Base-by-base conservation (phyloP, 2,329 filamentous ascomycete genomes). In the Nemania sp. region DNA sequence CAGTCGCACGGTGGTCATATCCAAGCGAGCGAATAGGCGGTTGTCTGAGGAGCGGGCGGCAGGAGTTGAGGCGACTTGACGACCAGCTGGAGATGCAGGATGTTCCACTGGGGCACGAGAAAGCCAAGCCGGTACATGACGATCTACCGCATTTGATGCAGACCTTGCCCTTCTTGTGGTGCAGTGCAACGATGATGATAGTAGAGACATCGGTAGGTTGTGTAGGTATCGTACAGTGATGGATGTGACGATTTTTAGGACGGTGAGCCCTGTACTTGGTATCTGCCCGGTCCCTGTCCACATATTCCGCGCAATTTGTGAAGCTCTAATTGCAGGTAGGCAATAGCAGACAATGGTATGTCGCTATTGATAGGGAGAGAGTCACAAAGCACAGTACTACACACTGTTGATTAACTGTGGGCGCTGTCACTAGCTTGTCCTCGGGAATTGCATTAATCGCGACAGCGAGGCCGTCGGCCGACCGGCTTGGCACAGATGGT, bases 121-220 rank as follows among this genome's bases (percentile, higher is more conserved):
- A 39, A 62, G 64, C 56, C 58, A 62, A 64, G 61, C 61, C 50
- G 61, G 64, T 49, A 65, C 53, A 65, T 64, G 49, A 60, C 29
- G 55, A 65, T 62, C 59, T 57, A 62, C 59, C 53, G 43, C 59
- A 54, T 43, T 55, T 29, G 45, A 47, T 35, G 39, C 45, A 49
- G 43, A 53, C 42, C 4, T 39, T 32, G 17, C 45, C 46, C 35
- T 35, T 43, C 32, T 37, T 35, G 12, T 43, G 55, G 51, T 47
- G 56, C 11, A 2, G 47, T 46, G 40, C 50, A 40, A 29, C 35
- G 35, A 29, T 57, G 20, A 45, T 54, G 40, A 9, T n/a, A 17
- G 35, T 39, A 39, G 11, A n/a, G 15, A 12, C 10, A n/a, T 11
- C 11, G 5, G 10, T 13, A n/a, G 13, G 35, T n/a, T 39, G 35